phyloP scores from a whole-genome alignment of 768 basidiomycete species.

The Multifurca ochricompacta region DNA sequence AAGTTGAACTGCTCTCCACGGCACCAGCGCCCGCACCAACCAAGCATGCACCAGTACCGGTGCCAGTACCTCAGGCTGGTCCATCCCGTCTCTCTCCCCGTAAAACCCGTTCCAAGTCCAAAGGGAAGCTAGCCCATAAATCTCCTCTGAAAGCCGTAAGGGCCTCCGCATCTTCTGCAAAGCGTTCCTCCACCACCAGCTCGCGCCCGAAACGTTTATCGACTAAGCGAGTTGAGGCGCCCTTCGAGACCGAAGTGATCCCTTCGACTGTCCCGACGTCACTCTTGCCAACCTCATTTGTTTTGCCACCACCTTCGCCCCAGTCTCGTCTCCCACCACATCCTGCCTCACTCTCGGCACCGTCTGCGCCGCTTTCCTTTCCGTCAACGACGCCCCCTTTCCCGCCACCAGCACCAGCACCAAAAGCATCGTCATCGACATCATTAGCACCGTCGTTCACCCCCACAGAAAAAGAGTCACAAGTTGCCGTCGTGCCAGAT shows the following conservation, averaged over 20 bases:
- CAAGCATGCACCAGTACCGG: neutral
- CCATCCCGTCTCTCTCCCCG: constrained; percentile 8
- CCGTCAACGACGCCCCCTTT: constrained; percentile 14
- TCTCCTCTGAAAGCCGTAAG: constrained; percentile 10
- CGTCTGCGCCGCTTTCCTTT: neutral
- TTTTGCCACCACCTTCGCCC: constrained; percentile 73
- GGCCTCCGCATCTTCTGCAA: constrained; percentile 30
- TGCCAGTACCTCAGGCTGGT: neutral
- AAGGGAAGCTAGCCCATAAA: constrained; percentile 1
- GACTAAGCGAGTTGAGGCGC: constrained; percentile 28
- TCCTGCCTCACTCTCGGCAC: constrained; percentile 33
- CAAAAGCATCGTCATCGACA: constrained; percentile 23
- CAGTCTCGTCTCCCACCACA: constrained; percentile 50
- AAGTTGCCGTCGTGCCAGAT: constrained; percentile 10
- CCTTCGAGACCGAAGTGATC: constrained; percentile 49
- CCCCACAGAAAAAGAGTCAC: neutral
- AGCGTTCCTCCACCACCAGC: constrained; percentile 24
- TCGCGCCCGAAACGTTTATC: constrained; percentile 25
- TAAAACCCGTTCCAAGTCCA: constrained; percentile 15
- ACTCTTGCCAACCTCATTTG: constrained; percentile 60
- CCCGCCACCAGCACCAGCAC: constrained; percentile 25
- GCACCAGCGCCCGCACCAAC: neutral
- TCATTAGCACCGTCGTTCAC: neutral
- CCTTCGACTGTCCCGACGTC: constrained; percentile 25
- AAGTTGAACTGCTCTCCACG: neutral